phyloP scores from a whole-genome alignment of 2,329 filamentous ascomycete genomes.

The Huntiella decipiens region DNA sequence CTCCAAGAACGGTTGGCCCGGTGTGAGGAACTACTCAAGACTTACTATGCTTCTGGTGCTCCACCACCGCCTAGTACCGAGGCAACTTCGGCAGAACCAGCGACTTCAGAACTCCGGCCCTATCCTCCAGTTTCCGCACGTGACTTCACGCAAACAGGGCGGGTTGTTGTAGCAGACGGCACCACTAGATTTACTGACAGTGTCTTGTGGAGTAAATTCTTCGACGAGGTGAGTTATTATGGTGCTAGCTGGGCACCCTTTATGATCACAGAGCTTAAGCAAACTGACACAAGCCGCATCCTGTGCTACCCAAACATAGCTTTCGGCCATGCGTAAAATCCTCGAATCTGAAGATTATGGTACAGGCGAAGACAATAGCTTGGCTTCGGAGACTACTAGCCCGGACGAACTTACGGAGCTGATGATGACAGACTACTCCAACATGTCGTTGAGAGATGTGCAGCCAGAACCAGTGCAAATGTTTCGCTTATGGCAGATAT shows the following conservation, averaged over 20 bases:
- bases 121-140: conserved; percentile 6
- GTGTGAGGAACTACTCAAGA: conserved; percentile 38
- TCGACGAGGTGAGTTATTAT: conserved; percentile 30
- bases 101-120: conserved; percentile 9
- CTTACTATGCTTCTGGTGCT: conserved; percentile 26
- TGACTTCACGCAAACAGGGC: conserved; percentile 28
- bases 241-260: not conserved
- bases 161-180: conserved; percentile 35
- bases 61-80: conserved; percentile 7
- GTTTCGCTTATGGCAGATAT: conserved; percentile 56
- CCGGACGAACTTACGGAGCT: conserved; percentile 35
- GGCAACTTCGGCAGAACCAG: conserved; percentile 1
- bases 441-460: conserved; percentile 27
- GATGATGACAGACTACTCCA: conserved; percentile 25
- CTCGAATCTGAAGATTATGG: conserved; percentile 26
- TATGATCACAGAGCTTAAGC: not conserved
- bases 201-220: conserved; percentile 32
- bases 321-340: conserved; percentile 40
- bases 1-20: conserved; percentile 40
- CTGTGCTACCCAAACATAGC: conserved; percentile 18
- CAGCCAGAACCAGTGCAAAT: conserved; percentile 48
- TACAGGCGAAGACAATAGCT: conserved; percentile 26
- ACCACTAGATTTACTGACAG: conserved; percentile 39
- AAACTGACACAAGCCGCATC: not conserved
- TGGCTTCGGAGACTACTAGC: conserved; percentile 29